These are phyloP conservation scores for Parmelia sp. DNA, from an alignment of 495 filamentous ascomycete species.

Conservation along the genomic window DNA sequence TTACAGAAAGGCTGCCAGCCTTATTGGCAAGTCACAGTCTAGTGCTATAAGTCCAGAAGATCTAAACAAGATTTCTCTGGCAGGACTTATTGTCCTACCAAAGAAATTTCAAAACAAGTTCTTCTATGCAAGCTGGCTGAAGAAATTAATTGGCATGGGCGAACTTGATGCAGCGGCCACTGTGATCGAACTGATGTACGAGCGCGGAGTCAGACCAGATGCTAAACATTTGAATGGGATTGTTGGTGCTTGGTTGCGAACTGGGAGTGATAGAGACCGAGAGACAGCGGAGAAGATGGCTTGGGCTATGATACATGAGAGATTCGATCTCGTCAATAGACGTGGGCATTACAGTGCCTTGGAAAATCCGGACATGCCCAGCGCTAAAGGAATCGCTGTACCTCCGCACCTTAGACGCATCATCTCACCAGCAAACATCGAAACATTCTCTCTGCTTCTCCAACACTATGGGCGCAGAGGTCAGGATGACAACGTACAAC, in stretches of 20 bases:
- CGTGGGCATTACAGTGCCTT: constrained; percentile 24
- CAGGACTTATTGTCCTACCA: constrained; percentile 50
- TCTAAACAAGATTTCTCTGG: constrained; percentile 47
- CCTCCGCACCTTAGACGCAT: constrained; percentile 37
- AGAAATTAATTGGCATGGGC: constrained; percentile 67
- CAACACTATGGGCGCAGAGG: constrained; percentile 60
- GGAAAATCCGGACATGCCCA: neutral
- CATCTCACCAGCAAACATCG: constrained; percentile 57
- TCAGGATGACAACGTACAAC: constrained; percentile 47
- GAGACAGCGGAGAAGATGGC: constrained; percentile 61
- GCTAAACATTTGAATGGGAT: constrained; percentile 69
- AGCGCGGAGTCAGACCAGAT: constrained; percentile 56
- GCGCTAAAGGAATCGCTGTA: constrained; percentile 24
- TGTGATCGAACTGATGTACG: constrained; percentile 62
- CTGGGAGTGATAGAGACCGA: constrained; percentile 44
- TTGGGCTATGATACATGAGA: constrained; percentile 69
- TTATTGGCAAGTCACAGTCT: constrained; percentile 43
- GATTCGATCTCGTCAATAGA: constrained; percentile 51
- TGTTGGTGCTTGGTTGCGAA: constrained; percentile 66
- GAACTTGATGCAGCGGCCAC: constrained; percentile 61
- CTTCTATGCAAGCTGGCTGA: constrained; percentile 77
- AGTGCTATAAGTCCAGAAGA: constrained; percentile 41
- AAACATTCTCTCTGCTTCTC: constrained; percentile 71
- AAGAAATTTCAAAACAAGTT: constrained; percentile 63
- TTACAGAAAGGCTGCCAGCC: constrained; percentile 40